These are phyloP conservation scores for Kwoniella europaea DNA, from an alignment of 768 basidiomycete genomes.

Conservation along the genomic window DNA sequence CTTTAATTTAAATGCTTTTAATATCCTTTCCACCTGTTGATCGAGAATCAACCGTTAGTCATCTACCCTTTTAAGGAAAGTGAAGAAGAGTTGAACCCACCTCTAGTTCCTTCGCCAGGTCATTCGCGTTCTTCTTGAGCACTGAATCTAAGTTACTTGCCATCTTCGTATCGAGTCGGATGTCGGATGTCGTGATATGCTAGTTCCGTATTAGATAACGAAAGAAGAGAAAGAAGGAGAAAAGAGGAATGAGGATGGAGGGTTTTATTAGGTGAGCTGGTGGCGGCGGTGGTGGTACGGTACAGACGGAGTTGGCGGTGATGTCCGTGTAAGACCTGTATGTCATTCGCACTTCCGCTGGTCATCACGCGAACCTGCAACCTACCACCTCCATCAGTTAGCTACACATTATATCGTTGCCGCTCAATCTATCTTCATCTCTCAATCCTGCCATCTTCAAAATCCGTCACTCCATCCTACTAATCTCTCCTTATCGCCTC, in stretches of 20 bases:
- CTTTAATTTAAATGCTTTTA: slow-evolving; percentile 97
- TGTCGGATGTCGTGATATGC: not conserved
- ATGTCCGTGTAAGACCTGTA: too few relatives aligned
- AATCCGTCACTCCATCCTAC: not conserved
- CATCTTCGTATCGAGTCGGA: not conserved
- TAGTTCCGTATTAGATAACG: not conserved
- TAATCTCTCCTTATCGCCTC: not conserved
- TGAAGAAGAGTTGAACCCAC: slow-evolving; percentile 30
- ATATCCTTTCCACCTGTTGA: slow-evolving; percentile 71
- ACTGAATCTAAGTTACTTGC: slow-evolving; percentile 39
- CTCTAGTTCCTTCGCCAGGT: slow-evolving; percentile 46
- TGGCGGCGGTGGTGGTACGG: too few relatives aligned
- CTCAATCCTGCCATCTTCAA: not conserved
- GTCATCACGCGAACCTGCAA: not conserved
- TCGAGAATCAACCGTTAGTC: not conserved
- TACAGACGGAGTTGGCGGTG: not conserved
- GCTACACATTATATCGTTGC: not conserved
- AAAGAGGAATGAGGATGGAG: not conserved
- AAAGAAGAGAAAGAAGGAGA: not conserved
- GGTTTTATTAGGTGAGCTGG: not conserved
- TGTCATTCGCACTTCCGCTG: too few relatives aligned
- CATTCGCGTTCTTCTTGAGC: slow-evolving; percentile 40
- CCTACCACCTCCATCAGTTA: not conserved
- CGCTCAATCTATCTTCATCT: not conserved
- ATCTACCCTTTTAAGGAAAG: slow-evolving; percentile 12